Evolutionary conservation across 73 alveolate genomes (phyloP).

Genomic region (Stentor roeselii): DNA sequence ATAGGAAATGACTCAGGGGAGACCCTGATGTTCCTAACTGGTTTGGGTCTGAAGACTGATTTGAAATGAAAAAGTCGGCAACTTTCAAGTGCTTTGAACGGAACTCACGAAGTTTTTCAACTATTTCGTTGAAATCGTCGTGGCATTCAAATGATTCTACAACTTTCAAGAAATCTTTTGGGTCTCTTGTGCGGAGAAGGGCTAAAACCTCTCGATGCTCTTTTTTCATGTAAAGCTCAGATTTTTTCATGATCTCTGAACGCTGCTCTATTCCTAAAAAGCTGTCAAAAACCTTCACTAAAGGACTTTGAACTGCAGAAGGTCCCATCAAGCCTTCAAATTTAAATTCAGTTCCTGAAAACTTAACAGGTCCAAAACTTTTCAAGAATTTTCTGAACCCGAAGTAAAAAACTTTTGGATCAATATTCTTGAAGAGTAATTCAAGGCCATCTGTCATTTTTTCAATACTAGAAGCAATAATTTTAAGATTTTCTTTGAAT

Average conservation of each 20-base stretch:
- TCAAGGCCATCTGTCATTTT: neutral
- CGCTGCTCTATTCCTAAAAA: neutral
- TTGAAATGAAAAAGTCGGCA: no score
- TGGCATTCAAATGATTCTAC: neutral
- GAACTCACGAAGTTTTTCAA: neutral
- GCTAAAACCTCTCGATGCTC: slow-evolving; percentile 1
- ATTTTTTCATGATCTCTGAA: neutral
- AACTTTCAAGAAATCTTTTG: neutral
- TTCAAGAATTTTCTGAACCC: neutral
- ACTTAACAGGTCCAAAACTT: neutral
- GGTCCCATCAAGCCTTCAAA: neutral
- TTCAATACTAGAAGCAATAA: neutral
- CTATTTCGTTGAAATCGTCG: neutral
- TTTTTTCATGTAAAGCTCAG: neutral
- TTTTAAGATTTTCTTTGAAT: neutral
- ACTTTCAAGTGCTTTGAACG: neutral
- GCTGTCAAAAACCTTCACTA: neutral
- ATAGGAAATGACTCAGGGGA: no score
- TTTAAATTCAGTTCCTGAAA: neutral
- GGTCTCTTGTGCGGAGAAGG: neutral
- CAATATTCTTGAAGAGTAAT: neutral
- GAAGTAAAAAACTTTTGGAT: slow-evolving; percentile 8
- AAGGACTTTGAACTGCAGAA: slow-evolving; percentile 11
- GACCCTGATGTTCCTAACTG: no score
- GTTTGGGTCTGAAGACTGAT: no score